These are phyloP conservation scores for Phlebiopsis gigantea DNA, from an alignment of 768 basidiomycete species.

Conservation along the genomic window DNA sequence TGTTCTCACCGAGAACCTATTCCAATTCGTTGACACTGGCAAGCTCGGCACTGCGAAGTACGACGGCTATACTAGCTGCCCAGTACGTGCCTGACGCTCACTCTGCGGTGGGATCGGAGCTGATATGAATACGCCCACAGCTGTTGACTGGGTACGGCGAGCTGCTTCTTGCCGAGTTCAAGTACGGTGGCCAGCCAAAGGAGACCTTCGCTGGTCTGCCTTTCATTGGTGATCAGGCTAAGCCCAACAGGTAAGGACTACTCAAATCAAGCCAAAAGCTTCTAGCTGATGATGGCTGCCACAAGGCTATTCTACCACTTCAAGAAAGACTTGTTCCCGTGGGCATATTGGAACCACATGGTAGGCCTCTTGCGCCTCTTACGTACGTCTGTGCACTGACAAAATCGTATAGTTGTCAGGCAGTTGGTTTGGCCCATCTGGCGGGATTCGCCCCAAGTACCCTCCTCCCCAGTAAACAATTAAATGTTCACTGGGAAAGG, in stretches of 20 bases:
- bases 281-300: slow-evolving; percentile 5
- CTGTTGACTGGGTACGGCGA: slow-evolving; percentile 78
- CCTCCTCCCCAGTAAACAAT: slow-evolving; percentile 3
- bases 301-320: slow-evolving; percentile 77
- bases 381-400: background rate
- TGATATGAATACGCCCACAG: slow-evolving; percentile 30
- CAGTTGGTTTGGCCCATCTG: slow-evolving; percentile 44
- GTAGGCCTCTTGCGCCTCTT: slow-evolving; percentile 27
- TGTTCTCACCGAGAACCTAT: slow-evolving; percentile 85
- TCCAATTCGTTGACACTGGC: slow-evolving; percentile 69
- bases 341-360: slow-evolving; percentile 74
- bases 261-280: slow-evolving; percentile 7
- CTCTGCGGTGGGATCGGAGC: background rate
- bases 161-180: slow-evolving; percentile 89
- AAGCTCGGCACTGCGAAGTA: slow-evolving; percentile 66
- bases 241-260: slow-evolving; percentile 57
- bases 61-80: slow-evolving; percentile 87
- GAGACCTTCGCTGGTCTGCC: slow-evolving; percentile 63
- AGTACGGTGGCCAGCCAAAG: slow-evolving; percentile 83
- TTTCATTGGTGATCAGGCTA: slow-evolving; percentile 71
- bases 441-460: slow-evolving; percentile 36
- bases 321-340: slow-evolving; percentile 79
- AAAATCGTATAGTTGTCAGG: slow-evolving; percentile 28
- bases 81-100: slow-evolving; percentile 42
- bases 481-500: no score